Evolutionary conservation across 768 basidiomycete genomes (phyloP).

Genomic region (Boletus barrowsii): DNA sequence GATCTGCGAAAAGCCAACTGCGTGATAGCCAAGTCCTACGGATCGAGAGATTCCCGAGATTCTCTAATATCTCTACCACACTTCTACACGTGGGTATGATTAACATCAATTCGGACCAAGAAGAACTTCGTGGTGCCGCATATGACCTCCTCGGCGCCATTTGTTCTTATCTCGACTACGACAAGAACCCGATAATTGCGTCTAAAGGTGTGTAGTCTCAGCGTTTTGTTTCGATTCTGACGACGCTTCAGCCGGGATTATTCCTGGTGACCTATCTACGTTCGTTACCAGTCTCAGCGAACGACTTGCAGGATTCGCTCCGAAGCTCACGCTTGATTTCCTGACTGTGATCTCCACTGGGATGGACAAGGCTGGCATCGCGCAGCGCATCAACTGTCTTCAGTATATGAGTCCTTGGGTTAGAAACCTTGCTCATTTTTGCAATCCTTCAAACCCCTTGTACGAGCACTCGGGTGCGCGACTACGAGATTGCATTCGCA

Average conservation of each 20-base stretch:
- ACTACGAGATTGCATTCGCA: constrained; percentile 78
- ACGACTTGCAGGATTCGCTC: constrained; percentile 66
- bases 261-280: constrained; percentile 61
- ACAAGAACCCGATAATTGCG: constrained; percentile 67
- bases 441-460: constrained; percentile 62
- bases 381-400: constrained; percentile 68
- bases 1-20: constrained; percentile 70
- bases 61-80: constrained; percentile 82
- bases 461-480: constrained; percentile 72
- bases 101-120: constrained; percentile 69
- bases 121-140: constrained; percentile 73
- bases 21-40: constrained; percentile 51
- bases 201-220: constrained; percentile 50
- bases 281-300: constrained; percentile 70
- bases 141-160: constrained; percentile 78
- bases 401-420: constrained; percentile 90
- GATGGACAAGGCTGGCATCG: constrained; percentile 44
- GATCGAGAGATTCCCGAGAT: constrained; percentile 67
- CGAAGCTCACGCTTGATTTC: constrained; percentile 85
- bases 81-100: constrained; percentile 85
- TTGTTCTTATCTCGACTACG: constrained; percentile 73
- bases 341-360: constrained; percentile 77
- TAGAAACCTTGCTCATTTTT: constrained; percentile 69
- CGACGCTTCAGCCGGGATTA: constrained; percentile 53
- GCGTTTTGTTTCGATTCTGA: not conserved